These are phyloP conservation scores for Cyclocybe cylindracea DNA, from an alignment of 768 basidiomycete species.

Conservation along the genomic window DNA sequence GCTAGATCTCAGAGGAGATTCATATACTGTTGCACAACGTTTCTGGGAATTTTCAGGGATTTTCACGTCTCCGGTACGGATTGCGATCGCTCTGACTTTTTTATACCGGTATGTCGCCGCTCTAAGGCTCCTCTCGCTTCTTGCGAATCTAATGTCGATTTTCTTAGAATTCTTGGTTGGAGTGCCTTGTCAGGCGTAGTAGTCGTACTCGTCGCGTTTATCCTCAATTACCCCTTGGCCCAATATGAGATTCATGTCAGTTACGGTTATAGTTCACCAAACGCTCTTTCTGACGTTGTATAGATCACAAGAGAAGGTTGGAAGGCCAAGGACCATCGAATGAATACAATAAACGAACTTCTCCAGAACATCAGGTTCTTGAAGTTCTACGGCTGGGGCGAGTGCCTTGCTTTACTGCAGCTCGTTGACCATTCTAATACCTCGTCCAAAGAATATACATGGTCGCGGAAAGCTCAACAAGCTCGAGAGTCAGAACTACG, in stretches of 20 bases:
- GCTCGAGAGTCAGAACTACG: conserved; percentile 63
- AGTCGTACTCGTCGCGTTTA: conserved; percentile 61
- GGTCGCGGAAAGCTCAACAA: conserved; percentile 53
- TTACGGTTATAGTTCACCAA: conserved; percentile 3
- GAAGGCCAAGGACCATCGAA: conserved; percentile 67
- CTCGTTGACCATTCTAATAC: not conserved
- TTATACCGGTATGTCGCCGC: conserved; percentile 59
- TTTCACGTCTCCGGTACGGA: conserved; percentile 61
- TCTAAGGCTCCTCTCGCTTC: not conserved
- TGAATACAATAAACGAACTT: conserved; percentile 74
- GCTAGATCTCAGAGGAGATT: conserved; percentile 52
- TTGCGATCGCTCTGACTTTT: conserved; percentile 68
- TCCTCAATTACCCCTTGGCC: conserved; percentile 68
- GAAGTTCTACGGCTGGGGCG: conserved; percentile 80
- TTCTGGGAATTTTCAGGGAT: conserved; percentile 74
- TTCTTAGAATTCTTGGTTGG: conserved; percentile 70
- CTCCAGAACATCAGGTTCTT: conserved; percentile 74
- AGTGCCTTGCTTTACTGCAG: conserved; percentile 8
- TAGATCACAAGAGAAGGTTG: conserved; percentile 59
- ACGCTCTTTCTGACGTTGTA: not conserved
- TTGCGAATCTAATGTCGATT: conserved; percentile 5
- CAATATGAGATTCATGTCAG: conserved; percentile 65
- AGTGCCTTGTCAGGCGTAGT: conserved; percentile 71
- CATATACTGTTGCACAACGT: conserved; percentile 68
- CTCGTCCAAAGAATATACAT: conserved; percentile 49